Percentiles rank a stretch among this genome's conserved stretches.
phyloP scores from a whole-genome alignment of 257 asterid species.

The Solanum raphanifolium region DNA sequence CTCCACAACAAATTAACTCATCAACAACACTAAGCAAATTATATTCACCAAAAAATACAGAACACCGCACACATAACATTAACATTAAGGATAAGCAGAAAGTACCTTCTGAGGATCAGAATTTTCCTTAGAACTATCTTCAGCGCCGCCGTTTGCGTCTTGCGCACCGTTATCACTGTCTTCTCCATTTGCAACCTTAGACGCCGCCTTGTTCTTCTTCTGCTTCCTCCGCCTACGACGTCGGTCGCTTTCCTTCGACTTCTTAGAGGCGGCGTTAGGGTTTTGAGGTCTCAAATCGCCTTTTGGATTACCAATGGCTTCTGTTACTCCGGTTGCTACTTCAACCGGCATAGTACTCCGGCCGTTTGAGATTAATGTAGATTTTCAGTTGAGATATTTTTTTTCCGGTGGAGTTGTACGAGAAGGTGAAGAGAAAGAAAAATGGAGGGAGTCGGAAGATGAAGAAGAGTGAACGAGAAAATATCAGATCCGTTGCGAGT shows the following conservation, averaged over 20 bases:
- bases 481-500: neutral
- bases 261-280: constrained; percentile 32
- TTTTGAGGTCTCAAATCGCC: constrained; percentile 41
- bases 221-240: constrained; percentile 96
- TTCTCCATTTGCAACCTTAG: constrained; percentile 27
- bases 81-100: neutral
- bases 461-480: neutral
- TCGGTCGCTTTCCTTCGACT: constrained; percentile 63
- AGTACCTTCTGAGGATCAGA: constrained; percentile 66
- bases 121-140: constrained; percentile 56
- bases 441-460: neutral
- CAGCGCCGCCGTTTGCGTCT: constrained; percentile 33
- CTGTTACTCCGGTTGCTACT: constrained; percentile 27
- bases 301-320: constrained; percentile 10
- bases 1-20: neutral
- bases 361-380: neutral
- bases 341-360: constrained; percentile 33
- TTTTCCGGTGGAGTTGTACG: neutral
- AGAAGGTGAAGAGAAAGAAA: neutral
- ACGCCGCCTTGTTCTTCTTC: constrained; percentile 67
- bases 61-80: neutral
- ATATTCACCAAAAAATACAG: neutral
- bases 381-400: neutral
- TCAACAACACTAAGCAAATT: neutral
- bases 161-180: constrained; percentile 44